phyloP scores from a whole-genome alignment of 768 basidiomycete species.

The Aureoboletus auriporus region DNA sequence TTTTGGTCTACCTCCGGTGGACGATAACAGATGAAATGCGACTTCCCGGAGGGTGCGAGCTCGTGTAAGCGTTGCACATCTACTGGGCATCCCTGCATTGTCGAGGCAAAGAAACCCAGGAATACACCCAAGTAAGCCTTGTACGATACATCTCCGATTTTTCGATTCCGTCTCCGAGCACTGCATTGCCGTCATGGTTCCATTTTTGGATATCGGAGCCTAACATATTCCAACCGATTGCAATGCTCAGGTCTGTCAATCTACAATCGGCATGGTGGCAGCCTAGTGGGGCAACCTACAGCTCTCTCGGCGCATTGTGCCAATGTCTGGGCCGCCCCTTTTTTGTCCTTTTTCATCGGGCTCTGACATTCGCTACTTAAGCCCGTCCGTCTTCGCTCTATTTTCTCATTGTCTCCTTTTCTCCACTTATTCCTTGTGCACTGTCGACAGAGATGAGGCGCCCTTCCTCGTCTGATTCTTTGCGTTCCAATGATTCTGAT shows the following conservation, averaged over 20 bases:
- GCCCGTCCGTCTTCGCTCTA: background rate
- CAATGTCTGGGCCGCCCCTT: background rate
- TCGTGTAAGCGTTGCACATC: constrained; percentile 76
- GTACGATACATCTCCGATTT: constrained; percentile 12
- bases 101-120: constrained; percentile 77
- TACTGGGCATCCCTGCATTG: constrained; percentile 74
- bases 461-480: constrained; percentile 16
- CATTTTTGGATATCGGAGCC: constrained; percentile 22
- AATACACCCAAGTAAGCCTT: constrained; percentile 76
- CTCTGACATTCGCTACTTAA: constrained; percentile 17
- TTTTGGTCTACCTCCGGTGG: constrained; percentile 8
- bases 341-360: constrained; percentile 10
- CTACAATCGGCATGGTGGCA: constrained; percentile 9
- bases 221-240: constrained; percentile 13
- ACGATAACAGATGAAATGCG: constrained; percentile 73
- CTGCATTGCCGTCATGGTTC: constrained; percentile 24
- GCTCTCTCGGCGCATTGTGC: background rate
- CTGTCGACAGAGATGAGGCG: constrained; percentile 11
- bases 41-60: constrained; percentile 66
- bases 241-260: constrained; percentile 5
- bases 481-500: constrained; percentile 23
- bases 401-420: background rate
- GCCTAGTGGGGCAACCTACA: constrained; percentile 5
- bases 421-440: background rate
- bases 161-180: constrained; percentile 11